Evolutionary conservation across 345 rosid genomes (phyloP).

Genomic region (Camelina sativa): DNA sequence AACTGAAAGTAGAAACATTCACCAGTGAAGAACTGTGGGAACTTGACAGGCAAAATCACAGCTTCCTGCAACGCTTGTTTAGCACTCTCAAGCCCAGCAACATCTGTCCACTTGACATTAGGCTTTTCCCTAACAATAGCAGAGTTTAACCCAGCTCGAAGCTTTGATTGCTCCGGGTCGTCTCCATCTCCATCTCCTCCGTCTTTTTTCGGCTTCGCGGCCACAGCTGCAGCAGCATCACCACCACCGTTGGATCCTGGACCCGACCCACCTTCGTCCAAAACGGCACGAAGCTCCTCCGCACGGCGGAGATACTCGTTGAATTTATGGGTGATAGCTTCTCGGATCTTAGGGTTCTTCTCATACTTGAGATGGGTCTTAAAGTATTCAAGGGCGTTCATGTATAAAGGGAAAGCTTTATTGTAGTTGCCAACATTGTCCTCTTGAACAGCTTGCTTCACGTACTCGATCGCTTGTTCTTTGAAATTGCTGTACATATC

Average conservation of each 20-base stretch:
- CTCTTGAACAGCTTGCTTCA: constrained; percentile 84
- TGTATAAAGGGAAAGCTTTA: constrained; percentile 84
- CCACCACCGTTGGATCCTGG: constrained; percentile 67
- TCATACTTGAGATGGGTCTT: constrained; percentile 89
- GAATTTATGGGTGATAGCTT: constrained; percentile 75
- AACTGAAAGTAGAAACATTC: background rate
- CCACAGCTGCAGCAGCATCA: constrained; percentile 53
- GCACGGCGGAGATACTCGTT: constrained; percentile 88
- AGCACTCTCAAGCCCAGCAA: constrained; percentile 91
- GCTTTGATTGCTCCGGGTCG: constrained; percentile 79
- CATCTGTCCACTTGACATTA: constrained; percentile 82
- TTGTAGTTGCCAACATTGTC: constrained; percentile 88
- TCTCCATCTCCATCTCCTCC: constrained; percentile 81
- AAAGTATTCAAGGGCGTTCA: constrained; percentile 93
- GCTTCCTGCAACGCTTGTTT: constrained; percentile 90
- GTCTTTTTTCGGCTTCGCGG: constrained; percentile 69
- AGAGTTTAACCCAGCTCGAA: constrained; percentile 77
- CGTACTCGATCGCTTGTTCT: constrained; percentile 94
- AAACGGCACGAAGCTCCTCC: constrained; percentile 86
- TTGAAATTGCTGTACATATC: constrained; percentile 90
- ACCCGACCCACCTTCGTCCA: constrained; percentile 73
- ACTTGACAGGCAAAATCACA: constrained; percentile 88
- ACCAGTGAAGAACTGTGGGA: constrained; percentile 95
- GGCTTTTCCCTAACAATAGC: constrained; percentile 89
- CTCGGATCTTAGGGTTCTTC: constrained; percentile 84